These are phyloP conservation scores for Arthrocladium fulminans DNA, from an alignment of 2,329 filamentous ascomycete species.

Conservation along the genomic window DNA sequence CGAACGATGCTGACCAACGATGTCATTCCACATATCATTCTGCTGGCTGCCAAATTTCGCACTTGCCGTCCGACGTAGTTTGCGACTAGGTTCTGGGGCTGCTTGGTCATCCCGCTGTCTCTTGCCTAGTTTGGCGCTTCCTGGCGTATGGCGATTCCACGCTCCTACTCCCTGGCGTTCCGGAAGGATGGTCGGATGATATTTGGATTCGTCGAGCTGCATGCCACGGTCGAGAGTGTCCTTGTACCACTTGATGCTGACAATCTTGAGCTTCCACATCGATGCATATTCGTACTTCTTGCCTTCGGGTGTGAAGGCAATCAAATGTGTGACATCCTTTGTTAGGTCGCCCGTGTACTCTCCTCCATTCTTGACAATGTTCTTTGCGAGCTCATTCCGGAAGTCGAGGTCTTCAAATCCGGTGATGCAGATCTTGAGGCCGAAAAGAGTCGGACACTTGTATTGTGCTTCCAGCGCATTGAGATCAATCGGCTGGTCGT, in stretches of 20 bases:
- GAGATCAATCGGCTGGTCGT: slow-evolving; percentile 67
- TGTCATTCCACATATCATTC: slow-evolving; percentile 82
- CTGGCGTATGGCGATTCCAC: slow-evolving; percentile 52
- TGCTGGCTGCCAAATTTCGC: slow-evolving; percentile 71
- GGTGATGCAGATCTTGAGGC: slow-evolving; percentile 58
- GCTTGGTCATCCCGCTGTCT: slow-evolving; percentile 44
- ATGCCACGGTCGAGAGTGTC: slow-evolving; percentile 79
- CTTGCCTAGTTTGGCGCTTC: slow-evolving; percentile 48
- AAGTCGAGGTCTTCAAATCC: slow-evolving; percentile 59
- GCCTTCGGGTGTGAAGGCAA: slow-evolving; percentile 68
- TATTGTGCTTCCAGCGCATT: slow-evolving; percentile 55
- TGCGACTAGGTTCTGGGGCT: slow-evolving; percentile 58
- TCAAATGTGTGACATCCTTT: slow-evolving; percentile 74
- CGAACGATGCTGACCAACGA: slow-evolving; percentile 47
- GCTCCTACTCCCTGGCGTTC: slow-evolving; percentile 70
- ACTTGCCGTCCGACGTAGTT: slow-evolving; percentile 79
- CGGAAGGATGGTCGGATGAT: slow-evolving; percentile 62
- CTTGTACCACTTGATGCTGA: slow-evolving; percentile 74
- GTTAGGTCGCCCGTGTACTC: slow-evolving; percentile 81
- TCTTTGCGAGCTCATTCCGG: slow-evolving; percentile 61
- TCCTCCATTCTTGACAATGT: slow-evolving; percentile 63
- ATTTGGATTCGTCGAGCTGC: slow-evolving; percentile 79
- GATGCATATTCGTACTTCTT: slow-evolving; percentile 87
- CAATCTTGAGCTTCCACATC: slow-evolving; percentile 69
- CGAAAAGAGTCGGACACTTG: slow-evolving; percentile 37